Conservation (phyloP, 176 grass and related monocot genomes). For the Neostapfia colusana region DNA sequence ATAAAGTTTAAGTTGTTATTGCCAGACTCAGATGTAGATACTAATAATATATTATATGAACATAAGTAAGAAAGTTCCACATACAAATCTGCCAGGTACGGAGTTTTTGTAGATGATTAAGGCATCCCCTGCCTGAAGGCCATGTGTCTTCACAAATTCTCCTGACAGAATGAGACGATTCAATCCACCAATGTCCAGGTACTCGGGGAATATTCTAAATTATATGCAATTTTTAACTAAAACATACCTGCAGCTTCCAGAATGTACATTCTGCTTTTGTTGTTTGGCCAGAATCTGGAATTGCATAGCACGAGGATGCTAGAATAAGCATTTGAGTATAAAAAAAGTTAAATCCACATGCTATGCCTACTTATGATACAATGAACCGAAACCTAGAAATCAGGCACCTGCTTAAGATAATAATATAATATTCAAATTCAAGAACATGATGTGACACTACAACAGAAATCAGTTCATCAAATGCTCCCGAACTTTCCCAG, state of each 20-base stretch:
- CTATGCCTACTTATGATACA: neutral
- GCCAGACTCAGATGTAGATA: neutral
- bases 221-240: neutral
- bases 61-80: slow-evolving; percentile 7
- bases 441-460: neutral
- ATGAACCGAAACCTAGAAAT: neutral
- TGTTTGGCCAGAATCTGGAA: slow-evolving; percentile 93
- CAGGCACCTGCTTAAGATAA: neutral
- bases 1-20: slow-evolving; percentile 12
- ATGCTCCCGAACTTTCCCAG: slow-evolving; percentile 10
- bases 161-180: slow-evolving; percentile 38
- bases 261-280: slow-evolving; percentile 96
- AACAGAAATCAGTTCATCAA: neutral
- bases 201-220: neutral
- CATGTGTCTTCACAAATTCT: slow-evolving; percentile 81
- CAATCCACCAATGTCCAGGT: slow-evolving; percentile 2
- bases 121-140: slow-evolving; percentile 69
- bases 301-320: neutral
- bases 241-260: slow-evolving; percentile 74
- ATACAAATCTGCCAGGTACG: slow-evolving; percentile 60
- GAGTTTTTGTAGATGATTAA: slow-evolving; percentile 65
- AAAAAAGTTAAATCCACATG: neutral
- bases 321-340: slow-evolving; percentile 10
- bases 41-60: neutral
- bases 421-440: neutral